phyloP scores from a whole-genome alignment of 176 grass and related monocot genomes.

The Metroxylon sagu region DNA sequence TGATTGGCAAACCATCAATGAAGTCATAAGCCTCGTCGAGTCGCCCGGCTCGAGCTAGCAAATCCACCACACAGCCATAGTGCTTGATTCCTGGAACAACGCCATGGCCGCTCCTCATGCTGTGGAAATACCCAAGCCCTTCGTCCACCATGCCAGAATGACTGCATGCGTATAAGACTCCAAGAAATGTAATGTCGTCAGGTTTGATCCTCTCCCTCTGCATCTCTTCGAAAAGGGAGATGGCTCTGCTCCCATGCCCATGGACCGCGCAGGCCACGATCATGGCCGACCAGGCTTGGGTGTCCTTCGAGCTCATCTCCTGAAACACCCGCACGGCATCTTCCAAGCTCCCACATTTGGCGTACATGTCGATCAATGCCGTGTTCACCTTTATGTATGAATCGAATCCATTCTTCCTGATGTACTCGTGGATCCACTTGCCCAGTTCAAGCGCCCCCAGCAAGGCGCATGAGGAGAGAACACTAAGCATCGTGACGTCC shows the following conservation, averaged over 20 bases:
- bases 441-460: constrained; percentile 49
- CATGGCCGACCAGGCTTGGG: constrained; percentile 69
- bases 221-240: constrained; percentile 55
- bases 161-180: constrained; percentile 59
- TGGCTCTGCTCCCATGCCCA: constrained; percentile 39
- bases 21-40: constrained; percentile 55
- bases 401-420: constrained; percentile 35
- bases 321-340: constrained; percentile 46
- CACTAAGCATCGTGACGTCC: constrained; percentile 37
- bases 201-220: constrained; percentile 48
- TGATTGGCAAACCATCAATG: constrained; percentile 45
- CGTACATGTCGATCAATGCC: constrained; percentile 71
- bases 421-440: constrained; percentile 62
- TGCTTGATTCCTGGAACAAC: constrained; percentile 56
- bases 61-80: constrained; percentile 63
- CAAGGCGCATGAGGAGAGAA: constrained; percentile 41
- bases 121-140: constrained; percentile 51
- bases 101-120: constrained; percentile 38
- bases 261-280: constrained; percentile 52
- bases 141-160: constrained; percentile 56
- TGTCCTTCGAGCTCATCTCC: constrained; percentile 47
- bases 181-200: constrained; percentile 49
- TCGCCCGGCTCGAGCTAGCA: constrained; percentile 52
- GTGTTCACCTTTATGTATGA: constrained; percentile 53
- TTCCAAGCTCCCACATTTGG: constrained; percentile 69